phyloP scores from a whole-genome alignment of 1,284 basidiomycete genomes.

The Cutaneotrichosporon cavernicola region DNA sequence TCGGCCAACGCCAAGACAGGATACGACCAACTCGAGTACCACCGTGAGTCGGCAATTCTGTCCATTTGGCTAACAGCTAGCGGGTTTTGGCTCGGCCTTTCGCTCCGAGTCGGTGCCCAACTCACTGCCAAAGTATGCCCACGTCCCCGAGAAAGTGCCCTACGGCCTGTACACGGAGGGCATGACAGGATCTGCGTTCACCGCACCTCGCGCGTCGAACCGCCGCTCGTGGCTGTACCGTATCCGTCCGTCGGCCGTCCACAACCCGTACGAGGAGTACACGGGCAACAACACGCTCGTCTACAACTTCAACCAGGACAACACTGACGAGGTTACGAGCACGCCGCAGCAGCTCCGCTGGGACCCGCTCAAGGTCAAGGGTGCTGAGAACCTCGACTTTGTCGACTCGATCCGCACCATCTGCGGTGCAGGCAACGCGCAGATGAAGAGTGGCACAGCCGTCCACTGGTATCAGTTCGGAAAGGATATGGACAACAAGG shows the following conservation, averaged over 20 bases:
- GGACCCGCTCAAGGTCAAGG: conserved; percentile 57
- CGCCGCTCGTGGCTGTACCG: conserved; percentile 54
- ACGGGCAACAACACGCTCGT: conserved; percentile 11
- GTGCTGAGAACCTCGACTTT: conserved; percentile 58
- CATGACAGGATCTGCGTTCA: conserved; percentile 62
- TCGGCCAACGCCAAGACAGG: conserved; percentile 9
- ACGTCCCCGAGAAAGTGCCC: conserved; percentile 63
- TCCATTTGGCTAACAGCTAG: conserved; percentile 6
- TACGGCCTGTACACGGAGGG: conserved; percentile 64
- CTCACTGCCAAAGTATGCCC: conserved; percentile 60
- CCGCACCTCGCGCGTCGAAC: conserved; percentile 59
- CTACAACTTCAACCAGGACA: conserved; percentile 13
- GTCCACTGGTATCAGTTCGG: conserved; percentile 66
- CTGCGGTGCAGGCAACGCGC: conserved; percentile 65
- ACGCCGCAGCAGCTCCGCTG: conserved; percentile 66
- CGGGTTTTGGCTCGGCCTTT: conserved; percentile 23
- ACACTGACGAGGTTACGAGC: conserved; percentile 29
- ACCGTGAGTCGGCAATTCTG: background rate
- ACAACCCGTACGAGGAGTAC: conserved; percentile 41
- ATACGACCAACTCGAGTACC: conserved; percentile 15
- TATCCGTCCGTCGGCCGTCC: conserved; percentile 64
- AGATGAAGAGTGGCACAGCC: conserved; percentile 62
- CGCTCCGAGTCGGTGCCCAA: conserved; percentile 21
- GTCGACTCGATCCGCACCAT: conserved; percentile 65
- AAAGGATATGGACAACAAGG: conserved; percentile 63